A percentile compares a stretch with the other conserved stretches of the same genome.
phyloP scores from a whole-genome alignment of 192 early-diverging fungal species.

The Jimgerdemannia flammicorona region DNA sequence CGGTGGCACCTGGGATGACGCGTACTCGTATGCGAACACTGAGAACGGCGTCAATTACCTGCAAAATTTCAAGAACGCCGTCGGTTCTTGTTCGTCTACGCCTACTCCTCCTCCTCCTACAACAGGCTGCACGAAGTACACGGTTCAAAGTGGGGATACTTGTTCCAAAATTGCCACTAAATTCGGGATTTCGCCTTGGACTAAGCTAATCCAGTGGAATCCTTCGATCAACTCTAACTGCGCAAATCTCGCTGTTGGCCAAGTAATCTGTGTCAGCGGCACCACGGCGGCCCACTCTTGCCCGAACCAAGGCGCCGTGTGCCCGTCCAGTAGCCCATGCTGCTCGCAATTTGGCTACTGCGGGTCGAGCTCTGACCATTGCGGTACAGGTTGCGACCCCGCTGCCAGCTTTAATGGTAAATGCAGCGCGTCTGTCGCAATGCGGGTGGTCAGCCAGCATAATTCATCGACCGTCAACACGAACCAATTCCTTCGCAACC shows the following conservation, averaged over 20 bases:
- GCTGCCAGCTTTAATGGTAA: too few relatives aligned
- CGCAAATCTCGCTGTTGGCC: slow-evolving; percentile 1
- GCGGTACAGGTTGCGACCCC: too few relatives aligned
- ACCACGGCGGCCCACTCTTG: neutral
- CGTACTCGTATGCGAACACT: neutral
- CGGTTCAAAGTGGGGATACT: neutral
- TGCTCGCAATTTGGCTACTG: too few relatives aligned
- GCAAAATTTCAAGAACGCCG: neutral
- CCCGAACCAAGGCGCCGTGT: too few relatives aligned
- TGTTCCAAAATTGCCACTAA: neutral
- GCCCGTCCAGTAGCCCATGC: too few relatives aligned
- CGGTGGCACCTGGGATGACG: neutral
- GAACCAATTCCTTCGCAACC: too few relatives aligned
- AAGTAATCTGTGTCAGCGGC: neutral
- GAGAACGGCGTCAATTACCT: neutral
- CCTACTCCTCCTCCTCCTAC: neutral
- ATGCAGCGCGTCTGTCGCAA: too few relatives aligned
- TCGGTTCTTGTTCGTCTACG: neutral
- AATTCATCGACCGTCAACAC: too few relatives aligned
- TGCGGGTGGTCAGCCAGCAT: too few relatives aligned
- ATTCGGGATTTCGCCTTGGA: neutral
- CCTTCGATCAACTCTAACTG: slow-evolving; percentile 2
- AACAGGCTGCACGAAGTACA: neutral
- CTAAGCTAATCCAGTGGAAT: slow-evolving; percentile 3
- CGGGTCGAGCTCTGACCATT: too few relatives aligned